A percentile compares a stretch with the other conserved stretches of the same genome.
Evolutionary conservation across 2,329 filamentous ascomycete species (phyloP).

Genomic region (Mycosphaerelloides madeirae): DNA sequence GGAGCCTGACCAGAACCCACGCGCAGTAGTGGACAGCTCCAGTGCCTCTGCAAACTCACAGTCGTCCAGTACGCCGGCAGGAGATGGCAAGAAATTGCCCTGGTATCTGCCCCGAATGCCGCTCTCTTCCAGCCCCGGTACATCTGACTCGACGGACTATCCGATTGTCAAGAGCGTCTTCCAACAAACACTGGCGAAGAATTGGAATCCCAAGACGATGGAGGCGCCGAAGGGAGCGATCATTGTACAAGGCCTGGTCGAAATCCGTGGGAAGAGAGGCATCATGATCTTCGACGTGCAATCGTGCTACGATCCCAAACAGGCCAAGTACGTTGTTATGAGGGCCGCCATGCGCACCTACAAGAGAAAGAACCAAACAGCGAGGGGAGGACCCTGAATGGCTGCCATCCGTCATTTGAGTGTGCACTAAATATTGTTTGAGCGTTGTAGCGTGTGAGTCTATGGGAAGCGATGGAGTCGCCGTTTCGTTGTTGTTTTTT

Average conservation of each 20-base stretch:
- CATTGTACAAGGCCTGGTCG: slow-evolving; percentile 42
- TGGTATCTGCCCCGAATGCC: slow-evolving; percentile 22
- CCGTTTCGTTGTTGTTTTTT: not conserved
- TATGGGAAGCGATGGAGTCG: not conserved
- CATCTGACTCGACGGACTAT: slow-evolving; percentile 19
- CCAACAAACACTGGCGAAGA: slow-evolving; percentile 20
- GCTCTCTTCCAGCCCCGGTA: slow-evolving; percentile 11
- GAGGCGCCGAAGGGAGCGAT: slow-evolving; percentile 44
- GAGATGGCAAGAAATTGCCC: slow-evolving; percentile 19
- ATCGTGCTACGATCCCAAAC: slow-evolving; percentile 43
- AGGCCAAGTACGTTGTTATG: slow-evolving; percentile 34
- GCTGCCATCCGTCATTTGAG: not conserved
- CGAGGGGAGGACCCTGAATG: slow-evolving; percentile 36
- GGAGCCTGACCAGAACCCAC: slow-evolving; percentile 16
- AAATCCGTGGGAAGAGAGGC: slow-evolving; percentile 41
- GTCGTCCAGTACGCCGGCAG: slow-evolving; percentile 2
- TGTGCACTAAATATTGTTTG: slow-evolving; percentile 9
- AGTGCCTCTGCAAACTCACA: slow-evolving; percentile 2
- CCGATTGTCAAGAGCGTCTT: slow-evolving; percentile 31
- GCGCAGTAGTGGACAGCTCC: slow-evolving; percentile 8
- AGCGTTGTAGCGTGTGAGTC: slow-evolving; percentile 15
- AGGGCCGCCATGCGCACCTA: slow-evolving; percentile 27
- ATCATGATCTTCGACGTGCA: slow-evolving; percentile 42
- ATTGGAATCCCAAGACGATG: slow-evolving; percentile 31
- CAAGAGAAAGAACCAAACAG: slow-evolving; percentile 36